A percentile compares a stretch with the other conserved stretches of the same genome.
Evolutionary conservation across 495 filamentous ascomycete genomes (phyloP).

Genomic region (Barbatosphaeria neglecta): DNA sequence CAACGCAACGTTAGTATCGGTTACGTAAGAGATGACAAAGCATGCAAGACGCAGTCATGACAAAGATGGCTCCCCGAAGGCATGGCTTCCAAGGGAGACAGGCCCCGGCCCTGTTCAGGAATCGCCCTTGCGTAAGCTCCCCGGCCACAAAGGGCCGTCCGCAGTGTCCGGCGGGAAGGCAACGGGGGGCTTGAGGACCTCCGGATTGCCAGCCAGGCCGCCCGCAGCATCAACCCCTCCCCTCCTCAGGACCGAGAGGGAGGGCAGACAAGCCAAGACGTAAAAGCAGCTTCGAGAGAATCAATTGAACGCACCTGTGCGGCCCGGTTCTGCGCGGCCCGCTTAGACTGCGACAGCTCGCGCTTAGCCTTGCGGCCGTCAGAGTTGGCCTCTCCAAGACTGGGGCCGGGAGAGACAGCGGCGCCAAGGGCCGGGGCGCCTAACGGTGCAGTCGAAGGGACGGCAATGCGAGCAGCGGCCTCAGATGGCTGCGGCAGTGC

Average conservation of each 20-base stretch:
- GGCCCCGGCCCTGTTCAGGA: no score
- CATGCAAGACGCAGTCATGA: not conserved
- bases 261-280: constrained; percentile 14
- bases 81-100: no score
- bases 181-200: not conserved
- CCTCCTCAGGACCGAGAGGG: not conserved
- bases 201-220: no score
- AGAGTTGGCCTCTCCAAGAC: constrained; percentile 13
- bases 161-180: not conserved
- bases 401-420: no score
- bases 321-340: constrained; percentile 91
- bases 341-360: constrained; percentile 87
- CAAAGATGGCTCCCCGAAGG: not conserved
- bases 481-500: constrained; percentile 12
- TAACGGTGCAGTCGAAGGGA: constrained; percentile 5
- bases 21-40: constrained; percentile 13
- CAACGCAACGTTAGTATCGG: not conserved
- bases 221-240: no score
- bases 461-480: constrained; percentile 12
- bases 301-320: constrained; percentile 56
- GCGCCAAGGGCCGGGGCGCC: constrained; percentile 2
- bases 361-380: constrained; percentile 52
- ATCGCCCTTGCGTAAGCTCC: not conserved
- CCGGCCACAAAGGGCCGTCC: not conserved
- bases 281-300: constrained; percentile 4